Percentiles rank a stretch among this genome's conserved stretches.
These are phyloP conservation scores for Capsella rubella DNA, from an alignment of 441 rosid species.

Conservation along the genomic window DNA sequence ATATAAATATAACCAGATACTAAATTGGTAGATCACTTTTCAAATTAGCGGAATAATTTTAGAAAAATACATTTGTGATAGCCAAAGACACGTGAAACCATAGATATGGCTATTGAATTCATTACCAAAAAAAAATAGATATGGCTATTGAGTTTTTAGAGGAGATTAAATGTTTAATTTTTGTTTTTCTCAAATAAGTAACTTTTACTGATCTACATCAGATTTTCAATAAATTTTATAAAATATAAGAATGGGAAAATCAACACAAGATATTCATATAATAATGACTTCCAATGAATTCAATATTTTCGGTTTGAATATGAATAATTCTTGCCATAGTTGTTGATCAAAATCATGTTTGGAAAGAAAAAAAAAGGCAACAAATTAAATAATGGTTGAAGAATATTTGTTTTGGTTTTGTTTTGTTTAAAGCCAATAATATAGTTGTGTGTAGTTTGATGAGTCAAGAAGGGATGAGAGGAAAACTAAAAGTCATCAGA, in stretches of 20 bases:
- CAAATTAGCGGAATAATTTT: background rate
- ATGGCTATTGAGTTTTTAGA: background rate
- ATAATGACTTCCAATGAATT: background rate
- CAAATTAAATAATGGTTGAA: too few species aligned
- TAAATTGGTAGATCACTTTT: background rate
- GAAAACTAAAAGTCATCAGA: conserved; percentile 48
- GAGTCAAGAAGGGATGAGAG: too few species aligned
- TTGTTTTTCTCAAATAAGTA: background rate
- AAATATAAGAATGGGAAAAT: background rate
- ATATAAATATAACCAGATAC: background rate
- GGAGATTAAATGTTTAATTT: background rate
- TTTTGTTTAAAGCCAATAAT: too few species aligned
- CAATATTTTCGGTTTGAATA: background rate
- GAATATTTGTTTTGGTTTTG: too few species aligned
- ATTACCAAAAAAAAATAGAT: too few species aligned
- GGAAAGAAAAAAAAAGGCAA: background rate
- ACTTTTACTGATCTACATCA: background rate
- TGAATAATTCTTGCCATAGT: background rate
- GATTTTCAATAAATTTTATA: background rate
- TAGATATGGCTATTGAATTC: background rate
- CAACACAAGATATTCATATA: background rate
- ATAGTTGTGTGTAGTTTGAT: too few species aligned
- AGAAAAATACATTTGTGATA: background rate
- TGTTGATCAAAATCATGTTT: background rate
- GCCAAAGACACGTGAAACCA: background rate